These are phyloP conservation scores for Candida dubliniensis DNA, from an alignment of 1,139 yeast species.

Conservation along the genomic window DNA sequence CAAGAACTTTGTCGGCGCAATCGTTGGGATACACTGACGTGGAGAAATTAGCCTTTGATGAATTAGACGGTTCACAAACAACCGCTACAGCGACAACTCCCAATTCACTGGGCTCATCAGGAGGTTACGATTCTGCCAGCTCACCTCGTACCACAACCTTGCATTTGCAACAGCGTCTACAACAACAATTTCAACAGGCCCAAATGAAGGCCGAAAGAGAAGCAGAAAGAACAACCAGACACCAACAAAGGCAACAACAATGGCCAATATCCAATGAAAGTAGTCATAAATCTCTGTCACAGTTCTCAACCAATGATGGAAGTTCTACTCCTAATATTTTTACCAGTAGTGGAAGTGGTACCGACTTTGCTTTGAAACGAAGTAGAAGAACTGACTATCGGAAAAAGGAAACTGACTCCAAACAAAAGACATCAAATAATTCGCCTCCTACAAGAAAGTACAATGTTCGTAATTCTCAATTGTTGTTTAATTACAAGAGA, in stretches of 20 bases:
- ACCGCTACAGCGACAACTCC: neutral
- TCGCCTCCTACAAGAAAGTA: conserved; percentile 10
- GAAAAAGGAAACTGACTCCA: conserved; percentile 19
- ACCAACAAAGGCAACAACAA: conserved; percentile 1
- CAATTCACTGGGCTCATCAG: conserved; percentile 6
- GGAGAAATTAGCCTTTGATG: conserved; percentile 49
- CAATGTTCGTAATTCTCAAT: conserved; percentile 30
- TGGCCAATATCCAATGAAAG: conserved; percentile 2
- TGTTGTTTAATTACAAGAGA: conserved; percentile 32
- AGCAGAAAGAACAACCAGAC: conserved; percentile 7
- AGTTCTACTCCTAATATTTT: neutral
- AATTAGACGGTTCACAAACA: conserved; percentile 18
- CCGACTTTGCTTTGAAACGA: conserved; percentile 33
- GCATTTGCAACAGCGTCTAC: conserved; percentile 18
- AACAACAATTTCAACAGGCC: conserved; percentile 16
- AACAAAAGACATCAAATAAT: conserved; percentile 1
- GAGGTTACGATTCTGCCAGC: conserved; percentile 3
- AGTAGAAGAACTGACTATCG: conserved; percentile 45
- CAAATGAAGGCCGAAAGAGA: conserved; percentile 12
- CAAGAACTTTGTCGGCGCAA: conserved; percentile 64
- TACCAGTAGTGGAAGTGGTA: neutral
- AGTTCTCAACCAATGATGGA: neutral
- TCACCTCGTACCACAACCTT: conserved; percentile 13
- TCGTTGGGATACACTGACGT: conserved; percentile 58
- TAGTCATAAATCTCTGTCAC: conserved; percentile 2